Base-by-base conservation (phyloP, 495 filamentous ascomycete genomes). In the Penicillium coffeae region DNA sequence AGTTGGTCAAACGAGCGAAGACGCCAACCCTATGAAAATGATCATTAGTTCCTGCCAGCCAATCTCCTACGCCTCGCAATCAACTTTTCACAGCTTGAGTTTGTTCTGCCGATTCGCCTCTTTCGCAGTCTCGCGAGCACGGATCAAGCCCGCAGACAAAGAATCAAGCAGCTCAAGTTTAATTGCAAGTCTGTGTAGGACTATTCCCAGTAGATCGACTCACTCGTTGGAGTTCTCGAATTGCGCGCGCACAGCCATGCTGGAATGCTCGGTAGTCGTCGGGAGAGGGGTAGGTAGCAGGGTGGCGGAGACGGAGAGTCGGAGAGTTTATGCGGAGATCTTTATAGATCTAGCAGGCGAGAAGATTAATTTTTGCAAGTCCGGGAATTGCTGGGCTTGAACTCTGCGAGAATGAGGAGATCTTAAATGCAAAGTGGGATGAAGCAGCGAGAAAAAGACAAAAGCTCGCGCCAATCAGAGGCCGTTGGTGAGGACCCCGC, bases 141-240 rank as follows among this genome's bases (percentile, higher is more conserved):
- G 12, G 6, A 37, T n/a, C 4, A 37, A 30, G 25, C 25, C 25
- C 25, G 25, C 10, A 30, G 25, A 30, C 5, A 30, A 30, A 5
- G 10, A 30, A 5, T 30, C 25, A 37, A 6, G 15, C 15, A 37
- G 12, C 12, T 37, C 30, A 33, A 33, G 7, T 33, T 33, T 6
- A 48, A 30, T 30, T 30, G 25, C 25, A 10, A 10, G 10, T 5
- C 4, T 4, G 25, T 30, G 4, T 4, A 4, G 10, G 25, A 30
- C 25, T 4, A 5, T 30, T 30, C 25, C 25, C 5, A 4, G 10
- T 4, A 10, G 10, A 5, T 4, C 25, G 25, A 74, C 82, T 65
- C 70, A 97, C 93, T 97, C 93, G 77, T 97, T 96, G 54, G 89
- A 95, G 74, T 95, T 96, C 74, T 97, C 93, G 66, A 97, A 98